Evolutionary conservation across 2,329 filamentous ascomycete species (phyloP).

Genomic region (Exophiala phaeomuriformis): DNA sequence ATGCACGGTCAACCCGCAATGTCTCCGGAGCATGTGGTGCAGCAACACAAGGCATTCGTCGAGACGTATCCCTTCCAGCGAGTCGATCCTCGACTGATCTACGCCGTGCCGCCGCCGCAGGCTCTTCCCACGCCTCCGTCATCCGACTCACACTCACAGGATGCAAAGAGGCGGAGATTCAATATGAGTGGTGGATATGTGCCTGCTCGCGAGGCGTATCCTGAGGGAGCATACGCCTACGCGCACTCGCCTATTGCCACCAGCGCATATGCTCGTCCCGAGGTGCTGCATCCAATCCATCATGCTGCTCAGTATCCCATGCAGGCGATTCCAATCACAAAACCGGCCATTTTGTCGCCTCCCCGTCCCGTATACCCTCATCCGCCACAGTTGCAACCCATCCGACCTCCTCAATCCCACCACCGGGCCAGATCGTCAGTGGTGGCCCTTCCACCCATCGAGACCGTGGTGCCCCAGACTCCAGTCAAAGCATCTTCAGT

Average conservation of each 20-base stretch:
- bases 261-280: conserved; percentile 27
- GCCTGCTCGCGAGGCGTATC: conserved; percentile 35
- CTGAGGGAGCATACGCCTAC: conserved; percentile 16
- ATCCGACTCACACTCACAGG: conserved; percentile 35
- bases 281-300: conserved; percentile 8
- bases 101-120: conserved; percentile 17
- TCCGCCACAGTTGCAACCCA: conserved; percentile 25
- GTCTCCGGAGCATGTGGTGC: conserved; percentile 13
- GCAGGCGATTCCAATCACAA: conserved; percentile 9
- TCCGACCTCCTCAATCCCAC: conserved; percentile 39
- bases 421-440: conserved; percentile 35
- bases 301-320: conserved; percentile 4
- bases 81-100: conserved; percentile 23
- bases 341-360: conserved; percentile 24
- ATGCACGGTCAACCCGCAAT: conserved; percentile 8
- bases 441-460: conserved; percentile 48
- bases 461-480: conserved; percentile 33
- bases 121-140: conserved; percentile 19
- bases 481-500: conserved; percentile 24
- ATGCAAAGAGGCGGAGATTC: conserved; percentile 57
- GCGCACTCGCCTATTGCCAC: conserved; percentile 34
- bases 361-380: conserved; percentile 19
- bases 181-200: conserved; percentile 41
- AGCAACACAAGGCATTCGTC: conserved; percentile 10
- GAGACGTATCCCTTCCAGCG: conserved; percentile 16